Conservation (phyloP, 2,329 filamentous ascomycete species). For the Arthrinium phaeospermum region DNA sequence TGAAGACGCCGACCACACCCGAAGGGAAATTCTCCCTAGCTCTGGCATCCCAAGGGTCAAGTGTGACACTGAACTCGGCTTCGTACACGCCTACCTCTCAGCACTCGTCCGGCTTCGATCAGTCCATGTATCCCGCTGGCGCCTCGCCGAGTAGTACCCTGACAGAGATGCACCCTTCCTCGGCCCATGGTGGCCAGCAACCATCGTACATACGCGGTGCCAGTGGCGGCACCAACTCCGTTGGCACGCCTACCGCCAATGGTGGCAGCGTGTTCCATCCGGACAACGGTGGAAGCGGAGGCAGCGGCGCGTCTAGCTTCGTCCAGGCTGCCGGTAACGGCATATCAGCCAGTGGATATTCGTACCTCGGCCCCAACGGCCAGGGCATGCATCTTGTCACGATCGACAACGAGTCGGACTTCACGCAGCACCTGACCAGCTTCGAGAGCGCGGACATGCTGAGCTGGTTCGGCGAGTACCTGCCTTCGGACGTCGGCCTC, state of each 20-base stretch:
- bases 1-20: conserved; percentile 37
- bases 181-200: neutral
- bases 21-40: conserved; percentile 38
- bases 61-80: conserved; percentile 29
- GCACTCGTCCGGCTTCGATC: conserved; percentile 49
- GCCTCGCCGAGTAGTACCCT: conserved; percentile 50
- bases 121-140: conserved; percentile 42
- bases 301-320: conserved; percentile 36
- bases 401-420: conserved; percentile 42
- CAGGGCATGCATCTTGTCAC: conserved; percentile 38
- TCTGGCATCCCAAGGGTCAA: conserved; percentile 32
- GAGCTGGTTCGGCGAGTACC: conserved; percentile 43
- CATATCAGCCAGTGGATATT: conserved; percentile 38
- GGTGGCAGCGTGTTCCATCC: conserved; percentile 20
- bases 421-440: conserved; percentile 40
- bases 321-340: conserved; percentile 38
- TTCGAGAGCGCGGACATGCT: conserved; percentile 42
- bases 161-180: conserved; percentile 36
- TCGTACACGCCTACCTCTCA: conserved; percentile 50
- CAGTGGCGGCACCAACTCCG: conserved; percentile 2
- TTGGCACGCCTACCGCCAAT: conserved; percentile 21
- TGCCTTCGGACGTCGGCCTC: conserved; percentile 35
- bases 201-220: conserved; percentile 14
- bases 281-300: conserved; percentile 6
- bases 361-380: conserved; percentile 34